Base-by-base conservation (phyloP, 805 yeast species). In the Zygosaccharomyces gambellarensis region DNA sequence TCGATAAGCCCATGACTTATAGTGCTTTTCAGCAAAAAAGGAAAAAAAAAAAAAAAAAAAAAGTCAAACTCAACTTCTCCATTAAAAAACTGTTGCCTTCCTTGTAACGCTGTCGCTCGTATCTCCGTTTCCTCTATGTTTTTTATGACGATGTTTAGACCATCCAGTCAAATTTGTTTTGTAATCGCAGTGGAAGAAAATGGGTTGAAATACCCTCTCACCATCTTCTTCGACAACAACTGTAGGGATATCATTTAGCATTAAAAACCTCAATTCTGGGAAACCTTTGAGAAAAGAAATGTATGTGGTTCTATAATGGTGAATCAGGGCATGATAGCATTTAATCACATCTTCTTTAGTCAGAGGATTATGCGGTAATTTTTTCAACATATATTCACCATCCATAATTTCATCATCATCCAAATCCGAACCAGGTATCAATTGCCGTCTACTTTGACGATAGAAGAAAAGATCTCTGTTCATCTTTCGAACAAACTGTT, bases 231-330 rank as follows among this genome's bases (percentile, higher is more conserved):
- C 61, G 6, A 63, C 48, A 3, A 69, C 59, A n/a, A 66, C 54
- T 3, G 70, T 61, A 14, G 75, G 67, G 11, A 71, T 64, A 47
- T 71, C 75, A 48, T 71, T 72, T 40, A 72, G 49, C 50, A 71
- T 72, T 48, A 73, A 50, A 46, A 70, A 72, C 45, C 70, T 60
- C 43, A 73, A 48, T 6, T 62, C 51, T 12, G 69, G 64, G 47
- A 71, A 69, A 1, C 65, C 61, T 5, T 55, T 54, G 17, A 71
- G 53, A 47, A 72, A 66, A 5, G 74, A 58, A 32, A 63, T 59
- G 38, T 71, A 59, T 3, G 73, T 71, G 4, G 62, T 47, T 34
- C 59, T 67, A 48, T 69, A 60, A 46, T 68, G 71, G 53, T 72
- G 76, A 7, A 71, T 61, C n/a, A 69, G 50, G 12, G 71, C 66